These are phyloP conservation scores for Zopfochytrium polystomum DNA, from an alignment of 371 early-diverging fungal species.

Conservation along the genomic window DNA sequence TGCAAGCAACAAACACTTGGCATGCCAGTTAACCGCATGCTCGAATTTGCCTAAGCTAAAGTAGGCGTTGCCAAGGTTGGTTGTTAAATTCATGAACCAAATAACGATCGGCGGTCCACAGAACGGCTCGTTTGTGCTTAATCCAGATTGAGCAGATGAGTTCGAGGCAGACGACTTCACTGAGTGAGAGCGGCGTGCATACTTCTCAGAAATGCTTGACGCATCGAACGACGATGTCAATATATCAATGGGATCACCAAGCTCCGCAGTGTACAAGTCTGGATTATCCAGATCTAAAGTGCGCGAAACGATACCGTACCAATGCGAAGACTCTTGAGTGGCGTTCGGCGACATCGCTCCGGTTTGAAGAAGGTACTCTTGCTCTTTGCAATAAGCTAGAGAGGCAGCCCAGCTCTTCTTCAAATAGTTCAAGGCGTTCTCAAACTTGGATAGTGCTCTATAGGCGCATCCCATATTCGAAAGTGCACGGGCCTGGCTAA, in stretches of 20 bases:
- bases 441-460: background rate
- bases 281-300: background rate
- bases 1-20: slow-evolving; percentile 41
- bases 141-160: background rate
- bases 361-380: too few relatives aligned
- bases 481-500: slow-evolving; percentile 3
- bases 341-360: too few relatives aligned
- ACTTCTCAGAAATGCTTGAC: background rate
- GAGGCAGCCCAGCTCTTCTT: background rate
- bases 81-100: slow-evolving; percentile 43
- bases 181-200: background rate
- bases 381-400: background rate
- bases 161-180: background rate
- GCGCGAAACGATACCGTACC: background rate
- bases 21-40: slow-evolving; percentile 42
- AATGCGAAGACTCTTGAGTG: background rate
- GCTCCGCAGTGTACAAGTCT: background rate
- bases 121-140: background rate
- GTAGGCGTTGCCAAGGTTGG: slow-evolving; percentile 46
- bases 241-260: background rate
- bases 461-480: slow-evolving; percentile 3
- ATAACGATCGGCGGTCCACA: slow-evolving; percentile 49
- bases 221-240: background rate
- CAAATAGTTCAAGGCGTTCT: background rate
- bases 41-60: slow-evolving; percentile 37